These are phyloP conservation scores for Microsporum canis DNA, from an alignment of 2,329 filamentous ascomycete species.

Conservation along the genomic window DNA sequence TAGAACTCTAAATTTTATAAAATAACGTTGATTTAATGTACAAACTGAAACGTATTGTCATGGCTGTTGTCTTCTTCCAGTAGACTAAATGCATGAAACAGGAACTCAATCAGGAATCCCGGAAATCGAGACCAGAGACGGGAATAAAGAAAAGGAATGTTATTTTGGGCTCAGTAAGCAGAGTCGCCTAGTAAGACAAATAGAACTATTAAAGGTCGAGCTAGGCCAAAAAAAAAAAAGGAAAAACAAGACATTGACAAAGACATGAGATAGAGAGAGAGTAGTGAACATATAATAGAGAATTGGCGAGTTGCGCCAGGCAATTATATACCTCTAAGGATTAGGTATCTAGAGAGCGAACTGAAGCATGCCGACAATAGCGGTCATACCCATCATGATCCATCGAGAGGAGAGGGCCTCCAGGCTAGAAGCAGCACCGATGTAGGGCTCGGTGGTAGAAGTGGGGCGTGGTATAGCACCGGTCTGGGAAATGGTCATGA, in stretches of 20 bases:
- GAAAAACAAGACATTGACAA: constrained; percentile 1
- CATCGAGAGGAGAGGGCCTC: neutral
- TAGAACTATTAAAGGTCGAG: neutral
- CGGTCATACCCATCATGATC: neutral
- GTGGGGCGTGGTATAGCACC: constrained; percentile 11
- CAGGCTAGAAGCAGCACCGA: constrained; percentile 11
- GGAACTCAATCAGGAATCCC: neutral
- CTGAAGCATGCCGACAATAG: neutral
- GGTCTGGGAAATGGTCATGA: constrained; percentile 14
- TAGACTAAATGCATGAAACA: neutral
- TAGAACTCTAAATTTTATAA: neutral
- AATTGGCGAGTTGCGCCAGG: neutral
- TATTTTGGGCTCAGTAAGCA: neutral
- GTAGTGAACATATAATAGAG: neutral
- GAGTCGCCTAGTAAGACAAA: neutral
- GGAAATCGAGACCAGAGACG: neutral
- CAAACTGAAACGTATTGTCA: neutral
- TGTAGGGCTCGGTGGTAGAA: constrained; percentile 8
- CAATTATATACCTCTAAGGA: neutral
- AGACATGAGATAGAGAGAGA: constrained; percentile 1
- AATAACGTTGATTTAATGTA: neutral
- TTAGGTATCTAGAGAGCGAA: neutral
- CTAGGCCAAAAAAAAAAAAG: neutral
- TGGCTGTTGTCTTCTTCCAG: neutral
- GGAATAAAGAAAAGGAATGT: neutral